Base-by-base conservation (phyloP, 2,329 filamentous ascomycete species). In the Ophiostoma australiae region DNA sequence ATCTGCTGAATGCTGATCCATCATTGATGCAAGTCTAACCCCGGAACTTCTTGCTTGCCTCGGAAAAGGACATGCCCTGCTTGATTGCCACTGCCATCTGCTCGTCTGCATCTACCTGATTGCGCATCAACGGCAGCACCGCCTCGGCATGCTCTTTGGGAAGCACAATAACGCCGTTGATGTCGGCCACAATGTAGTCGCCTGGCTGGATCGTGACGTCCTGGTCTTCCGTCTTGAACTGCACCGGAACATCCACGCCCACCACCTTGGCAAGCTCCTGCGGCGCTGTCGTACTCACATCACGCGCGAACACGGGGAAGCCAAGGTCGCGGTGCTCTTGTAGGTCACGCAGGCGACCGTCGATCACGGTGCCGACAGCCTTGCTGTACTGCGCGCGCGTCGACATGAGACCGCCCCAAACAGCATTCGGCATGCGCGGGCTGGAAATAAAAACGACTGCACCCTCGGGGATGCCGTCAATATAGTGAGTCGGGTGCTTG, bases 361-460 rank as follows among this genome's bases (percentile, higher is more conserved):
- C 84, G 41, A 87, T 81, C 15, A 86, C 78, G 3, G 82, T 81
- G 0, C 84, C 85, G 1, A 78, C 82, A 1, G 83, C 84, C 5
- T 81, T 81, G 61, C 79, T 78, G 6, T 77, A 77, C 73, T 80
- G 78, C 2, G 84, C 84, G 27, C 84, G 79, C 3, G 80, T 80
- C 33, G 81, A 82, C 85, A 86, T 86, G 33, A 87, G 77, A 0
- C 84, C 84, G 41, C 85, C 85, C 74, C 85, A 87, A 63, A 84
- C 81, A 65, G 84, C 84, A 73, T 86, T 86, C 67, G 83, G 80
- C 27, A 78, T 80, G 0, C 79, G 76, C 4, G 84, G 84, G 63
- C 81, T 81, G 1, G 84, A 85, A 17, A 87, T 80, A 74, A 86
- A 86, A 23, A 86, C 73, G 0, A 86, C 81, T 1, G 82, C 79